Conservation (phyloP, 2,329 filamentous ascomycete species). For the Salinomyces thailandicus region DNA sequence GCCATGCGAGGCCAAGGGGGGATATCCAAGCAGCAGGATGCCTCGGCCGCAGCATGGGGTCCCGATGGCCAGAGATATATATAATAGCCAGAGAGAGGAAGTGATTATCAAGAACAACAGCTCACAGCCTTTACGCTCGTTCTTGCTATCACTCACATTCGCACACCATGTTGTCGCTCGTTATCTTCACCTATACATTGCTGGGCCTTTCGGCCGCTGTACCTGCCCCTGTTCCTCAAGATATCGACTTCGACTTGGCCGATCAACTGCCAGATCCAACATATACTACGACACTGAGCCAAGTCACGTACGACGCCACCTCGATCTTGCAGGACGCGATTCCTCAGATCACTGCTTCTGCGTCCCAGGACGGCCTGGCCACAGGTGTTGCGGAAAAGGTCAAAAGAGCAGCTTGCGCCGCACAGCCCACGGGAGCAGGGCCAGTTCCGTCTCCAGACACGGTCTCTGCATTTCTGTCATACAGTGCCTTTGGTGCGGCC, state of each 20-base stretch:
- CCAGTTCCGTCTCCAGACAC: conserved; percentile 5
- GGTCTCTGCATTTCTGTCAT: conserved; percentile 4
- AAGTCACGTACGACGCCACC: background rate
- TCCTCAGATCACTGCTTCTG: background rate
- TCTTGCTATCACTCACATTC: no score
- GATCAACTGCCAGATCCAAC: conserved; percentile 6
- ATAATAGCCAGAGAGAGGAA: no score
- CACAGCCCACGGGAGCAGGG: conserved; percentile 3
- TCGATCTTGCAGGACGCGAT: background rate
- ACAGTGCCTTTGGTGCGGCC: background rate
- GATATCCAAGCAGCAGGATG: no score
- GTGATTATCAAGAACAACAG: no score
- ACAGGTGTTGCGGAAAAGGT: background rate
- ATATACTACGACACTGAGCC: background rate
- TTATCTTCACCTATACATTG: no score
- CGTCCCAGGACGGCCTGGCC: background rate
- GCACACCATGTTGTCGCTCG: no score
- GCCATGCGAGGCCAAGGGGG: no score
- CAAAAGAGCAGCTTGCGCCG: conserved; percentile 1
- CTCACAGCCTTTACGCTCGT: no score
- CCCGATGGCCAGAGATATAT: no score
- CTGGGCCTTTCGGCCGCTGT: background rate
- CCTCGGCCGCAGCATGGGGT: no score
- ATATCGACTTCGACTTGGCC: conserved; percentile 10
- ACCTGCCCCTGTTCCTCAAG: conserved; percentile 6